Evolutionary conservation across 305 asterid species (phyloP), one percentile per base, ranked within the genome.

Genomic region (Fraxinus ornus): DNA sequence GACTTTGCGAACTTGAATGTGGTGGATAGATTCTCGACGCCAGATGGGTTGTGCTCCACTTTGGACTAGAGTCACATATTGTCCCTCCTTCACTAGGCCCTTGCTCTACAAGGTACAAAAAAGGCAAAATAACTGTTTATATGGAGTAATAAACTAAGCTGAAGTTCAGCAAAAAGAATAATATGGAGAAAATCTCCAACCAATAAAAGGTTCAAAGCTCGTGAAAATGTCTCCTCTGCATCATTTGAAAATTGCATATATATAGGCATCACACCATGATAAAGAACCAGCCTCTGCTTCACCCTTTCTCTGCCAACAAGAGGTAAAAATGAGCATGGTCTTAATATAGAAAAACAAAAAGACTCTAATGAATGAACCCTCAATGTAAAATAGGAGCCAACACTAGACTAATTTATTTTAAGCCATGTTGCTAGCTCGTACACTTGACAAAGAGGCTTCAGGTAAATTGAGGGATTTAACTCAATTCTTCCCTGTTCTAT

Each of bases 11-110:
- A 91, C 97, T 90, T 93, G 97, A 84, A 94, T 94, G 83, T 92
- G 98, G 86, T 94, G 98, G 28, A 90, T 90, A 30, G 97, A 94
- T 82, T 94, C 94, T 73, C 90, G 86, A 26, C 97, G 99, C 99
- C 99, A 95, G 85, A 95, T 95, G 83, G 99, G 97, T 85, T 94
- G 98, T 10, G 97, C 95, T 81, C 98, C 99, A 78, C 99, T 95
- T 89, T 95, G 99, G 76, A 94, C 99, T 55, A 95, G 96, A 49
- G 99, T 95, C 66, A 94, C 98, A 77, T 72, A 87, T 84, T 95
- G 97, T 32, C 97, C 99, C 85, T 90, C 94, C 79, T 79, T 83
- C 87, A 94, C 90, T 84, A 92, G 85, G 79, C 91, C 90, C 89
- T 94, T 94, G 41, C 82, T 86, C 99, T 95, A 68, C 41, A 89